phyloP scores from a whole-genome alignment of 2,329 filamentous ascomycete genomes.

The Davidsoniella neocaledoniae region DNA sequence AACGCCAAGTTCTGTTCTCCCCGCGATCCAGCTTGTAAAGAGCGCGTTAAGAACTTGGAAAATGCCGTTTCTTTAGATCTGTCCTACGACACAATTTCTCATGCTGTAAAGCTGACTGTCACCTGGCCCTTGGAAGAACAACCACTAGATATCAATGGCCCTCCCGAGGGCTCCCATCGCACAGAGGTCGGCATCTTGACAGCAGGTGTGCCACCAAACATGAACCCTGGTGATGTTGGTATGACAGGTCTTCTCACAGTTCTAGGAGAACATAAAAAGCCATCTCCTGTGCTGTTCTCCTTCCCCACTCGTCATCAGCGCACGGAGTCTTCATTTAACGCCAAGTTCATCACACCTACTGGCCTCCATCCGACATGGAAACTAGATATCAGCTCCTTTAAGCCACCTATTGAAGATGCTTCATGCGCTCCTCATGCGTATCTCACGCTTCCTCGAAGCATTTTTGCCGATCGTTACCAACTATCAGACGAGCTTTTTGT shows the following conservation, averaged over 20 bases:
- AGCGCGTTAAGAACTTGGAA: slow-evolving; percentile 26
- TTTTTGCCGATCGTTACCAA: slow-evolving; percentile 84
- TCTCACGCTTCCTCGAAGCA: slow-evolving; percentile 59
- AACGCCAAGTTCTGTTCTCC: slow-evolving; percentile 33
- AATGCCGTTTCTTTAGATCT: slow-evolving; percentile 54
- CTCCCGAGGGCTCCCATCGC: slow-evolving; percentile 24
- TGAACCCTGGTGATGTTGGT: slow-evolving; percentile 57
- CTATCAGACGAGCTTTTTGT: slow-evolving; percentile 62
- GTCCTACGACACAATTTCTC: slow-evolving; percentile 54
- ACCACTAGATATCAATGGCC: not conserved
- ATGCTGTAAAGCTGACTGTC: slow-evolving; percentile 46
- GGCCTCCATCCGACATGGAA: slow-evolving; percentile 73
- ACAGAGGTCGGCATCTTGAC: slow-evolving; percentile 71
- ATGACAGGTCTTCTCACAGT: slow-evolving; percentile 66
- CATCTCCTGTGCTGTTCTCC: slow-evolving; percentile 64
- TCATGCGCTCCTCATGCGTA: slow-evolving; percentile 62
- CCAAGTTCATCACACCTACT: slow-evolving; percentile 50
- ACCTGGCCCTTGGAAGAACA: slow-evolving; percentile 36
- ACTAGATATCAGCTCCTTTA: slow-evolving; percentile 40
- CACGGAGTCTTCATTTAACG: slow-evolving; percentile 38
- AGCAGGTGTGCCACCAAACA: slow-evolving; percentile 38
- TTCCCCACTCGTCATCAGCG: slow-evolving; percentile 66
- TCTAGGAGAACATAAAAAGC: slow-evolving; percentile 54
- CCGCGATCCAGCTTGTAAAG: slow-evolving; percentile 31
- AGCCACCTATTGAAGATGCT: slow-evolving; percentile 34